Evolutionary conservation across 2,329 filamentous ascomycete species (phyloP), one percentile per base, ranked within the genome.

Genomic region (Pseudogymnoascus sp.): DNA sequence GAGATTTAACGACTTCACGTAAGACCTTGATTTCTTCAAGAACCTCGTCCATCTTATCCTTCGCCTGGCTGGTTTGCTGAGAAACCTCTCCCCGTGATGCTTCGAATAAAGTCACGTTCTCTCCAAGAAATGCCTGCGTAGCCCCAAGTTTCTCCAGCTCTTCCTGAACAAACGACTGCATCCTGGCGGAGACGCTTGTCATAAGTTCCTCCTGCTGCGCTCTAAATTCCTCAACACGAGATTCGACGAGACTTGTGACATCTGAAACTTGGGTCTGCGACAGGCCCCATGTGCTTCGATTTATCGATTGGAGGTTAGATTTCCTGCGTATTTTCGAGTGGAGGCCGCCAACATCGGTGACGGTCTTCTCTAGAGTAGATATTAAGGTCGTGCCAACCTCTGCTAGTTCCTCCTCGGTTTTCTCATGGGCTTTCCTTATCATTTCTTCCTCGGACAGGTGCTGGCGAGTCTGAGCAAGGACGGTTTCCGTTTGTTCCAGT

Each of bases 11-110:
- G 60, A 90, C 87, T 72, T 96, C 89, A 20, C 93, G 85, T 22
- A 97, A 80, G n/a, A 84, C 85, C 71, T 92, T 92, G 72, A 97
- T 96, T 71, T 96, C 93, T 69, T 94, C 90, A 8, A 99, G 80
- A 1, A 96, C 87, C n/a, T 84, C 79, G 68, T 97, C 92, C 89
- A 97, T 92, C 61, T 92, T 88, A 57, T 92, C 86, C 69, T 88
- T 90, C 2, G 91, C 88, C 64, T 81, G 79, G 22, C 81, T 78
- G 61, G 86, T 88, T 68, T 89, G 86, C 41, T 83, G 78, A 25
- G 88, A 81, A 14, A 95, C 81, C 66, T 88, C 83, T 58, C 79
- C 78, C 72, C 87, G 86, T 0, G 88, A 89, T 16, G 81, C 78
- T 38, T 85, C 80, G 67, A 96, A 91, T 0, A 81, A 80, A 6